Evolutionary conservation across 2,329 filamentous ascomycete genomes (phyloP).

Genomic region (Arthrobotrys entomopaga): DNA sequence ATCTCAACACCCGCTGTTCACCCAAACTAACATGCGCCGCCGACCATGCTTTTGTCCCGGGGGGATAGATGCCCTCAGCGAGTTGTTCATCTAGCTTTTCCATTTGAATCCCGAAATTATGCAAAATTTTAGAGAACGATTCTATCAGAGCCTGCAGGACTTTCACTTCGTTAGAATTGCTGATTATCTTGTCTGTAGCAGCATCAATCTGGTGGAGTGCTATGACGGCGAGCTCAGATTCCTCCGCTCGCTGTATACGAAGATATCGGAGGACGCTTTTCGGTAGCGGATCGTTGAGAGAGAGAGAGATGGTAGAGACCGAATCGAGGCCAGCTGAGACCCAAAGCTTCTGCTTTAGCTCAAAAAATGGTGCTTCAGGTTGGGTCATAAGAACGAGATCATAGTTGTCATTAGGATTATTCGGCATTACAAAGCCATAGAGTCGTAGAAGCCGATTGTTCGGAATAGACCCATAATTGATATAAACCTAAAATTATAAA

Average conservation of each 20-base stretch:
- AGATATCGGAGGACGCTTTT: conserved; percentile 61
- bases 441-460: conserved; percentile 62
- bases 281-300: conserved; percentile 60
- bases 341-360: conserved; percentile 62
- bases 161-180: conserved; percentile 60
- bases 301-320: conserved; percentile 61
- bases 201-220: conserved; percentile 57
- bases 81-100: conserved; percentile 61
- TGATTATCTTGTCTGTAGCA: conserved; percentile 59
- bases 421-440: conserved; percentile 62
- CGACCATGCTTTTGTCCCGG: conserved; percentile 61
- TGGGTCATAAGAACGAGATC: conserved; percentile 62
- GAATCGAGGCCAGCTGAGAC: conserved; percentile 60
- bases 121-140: conserved; percentile 60
- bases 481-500: conserved; percentile 61
- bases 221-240: conserved; percentile 60
- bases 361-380: conserved; percentile 60
- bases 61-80: conserved; percentile 59
- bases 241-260: conserved; percentile 61
- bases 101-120: conserved; percentile 60
- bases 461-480: conserved; percentile 61
- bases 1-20: conserved; percentile 61
- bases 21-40: conserved; percentile 59
- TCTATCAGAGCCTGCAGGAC: conserved; percentile 60
- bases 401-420: conserved; percentile 62